Base-by-base conservation (phyloP, 768 basidiomycete species). In the Boletus pseudopeckii region DNA sequence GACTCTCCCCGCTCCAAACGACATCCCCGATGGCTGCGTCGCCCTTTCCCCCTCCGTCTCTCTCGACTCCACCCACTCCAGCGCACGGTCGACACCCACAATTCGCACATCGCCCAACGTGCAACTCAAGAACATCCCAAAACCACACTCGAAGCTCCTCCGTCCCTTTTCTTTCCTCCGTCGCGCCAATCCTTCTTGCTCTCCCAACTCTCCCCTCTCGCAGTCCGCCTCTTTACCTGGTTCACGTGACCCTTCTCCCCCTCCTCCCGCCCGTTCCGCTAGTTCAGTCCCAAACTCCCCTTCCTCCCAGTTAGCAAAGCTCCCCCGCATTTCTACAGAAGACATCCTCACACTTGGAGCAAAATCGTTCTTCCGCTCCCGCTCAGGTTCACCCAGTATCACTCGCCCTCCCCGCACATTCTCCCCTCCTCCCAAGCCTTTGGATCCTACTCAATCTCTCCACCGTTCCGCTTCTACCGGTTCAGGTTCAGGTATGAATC, bases 331-430 rank as follows among this genome's bases (percentile, higher is more conserved):
- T n/a, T 61, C 64, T 10, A 52, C 61, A 20, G 73, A 74, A 34
- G 68, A 73, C 36, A 48, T 71, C 15, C 54, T 71, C 20, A 59
- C 69, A 9, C 53, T 70, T 17, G 64, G 69, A 18, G 50, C 66
- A 30, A 69, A 58, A 42, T 61, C 66, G 4, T 54, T 76, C 46
- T 68, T 73, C 56, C 64, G 70, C 43, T 0, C 55, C 6, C 66
- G 62, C 34, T 58, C 66, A 7, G 60, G 56, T 3, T 68, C 66
- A 10, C 4, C 54, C 0, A 48, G 37, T 4, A 44, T 45, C 10
- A 4, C 50, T 26, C 53, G 37, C 7, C 26, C 42, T 34, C 15
- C 13, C 5, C 56, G 57, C 20, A 14, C 60, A 11, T 54, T 57
- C 1, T 59, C 62, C 3, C 59, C 64, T 48, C 56, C 59, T 28